Evolutionary conservation across 192 early-diverging fungal genomes (phyloP).

Genomic region (Linnemannia schmuckeri): DNA sequence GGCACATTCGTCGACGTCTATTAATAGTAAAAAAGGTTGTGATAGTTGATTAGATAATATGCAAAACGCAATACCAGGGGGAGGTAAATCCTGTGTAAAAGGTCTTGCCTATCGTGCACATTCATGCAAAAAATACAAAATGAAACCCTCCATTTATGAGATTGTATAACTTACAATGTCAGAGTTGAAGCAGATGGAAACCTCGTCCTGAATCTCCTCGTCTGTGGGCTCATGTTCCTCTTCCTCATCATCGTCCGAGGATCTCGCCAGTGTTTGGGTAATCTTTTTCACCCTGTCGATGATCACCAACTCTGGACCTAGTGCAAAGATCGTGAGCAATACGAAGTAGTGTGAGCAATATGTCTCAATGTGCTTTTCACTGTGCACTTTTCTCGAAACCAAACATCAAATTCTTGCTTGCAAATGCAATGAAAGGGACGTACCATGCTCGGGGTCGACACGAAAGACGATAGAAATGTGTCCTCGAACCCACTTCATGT

Average conservation of each 20-base stretch:
- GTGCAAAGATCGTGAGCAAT: neutral
- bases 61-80: neutral
- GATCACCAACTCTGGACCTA: constrained; percentile 48
- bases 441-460: constrained; percentile 41
- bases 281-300: constrained; percentile 53
- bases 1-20: constrained; percentile 52
- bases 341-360: neutral
- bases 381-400: neutral
- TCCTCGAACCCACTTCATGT: constrained; percentile 52
- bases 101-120: neutral
- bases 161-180: constrained; percentile 22
- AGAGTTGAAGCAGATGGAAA: constrained; percentile 52
- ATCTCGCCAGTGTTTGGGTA: constrained; percentile 39
- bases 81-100: neutral
- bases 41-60: neutral
- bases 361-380: no score
- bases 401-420: no score
- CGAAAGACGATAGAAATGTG: constrained; percentile 57
- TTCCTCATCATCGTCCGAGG: constrained; percentile 28
- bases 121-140: neutral
- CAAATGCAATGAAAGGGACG: neutral
- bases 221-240: constrained; percentile 27
- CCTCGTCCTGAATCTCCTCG: constrained; percentile 46
- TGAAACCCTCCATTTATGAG: neutral
- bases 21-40: neutral